Evolutionary conservation across 306 rosid genomes (phyloP), one percentile per base, ranked within the genome.

Genomic region (Vigna radiata): DNA sequence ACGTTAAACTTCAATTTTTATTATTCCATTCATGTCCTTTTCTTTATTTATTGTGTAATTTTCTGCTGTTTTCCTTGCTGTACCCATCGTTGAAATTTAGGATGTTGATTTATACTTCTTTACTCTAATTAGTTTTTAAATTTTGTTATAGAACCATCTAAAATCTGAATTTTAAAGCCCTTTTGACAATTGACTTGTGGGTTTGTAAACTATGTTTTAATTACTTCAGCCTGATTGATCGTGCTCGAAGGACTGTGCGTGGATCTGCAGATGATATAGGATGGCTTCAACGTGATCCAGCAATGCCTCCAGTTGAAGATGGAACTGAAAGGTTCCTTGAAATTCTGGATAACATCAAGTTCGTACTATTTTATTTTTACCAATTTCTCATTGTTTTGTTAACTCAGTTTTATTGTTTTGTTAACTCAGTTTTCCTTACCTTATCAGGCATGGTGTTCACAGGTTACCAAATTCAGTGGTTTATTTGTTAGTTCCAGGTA

Each of bases 211-310:
- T 70, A 68, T 83, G 54, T 52, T 79, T 71, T 72, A 68, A 25
- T 83, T 55, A 55, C 73, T 82, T 81, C 91, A 96, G 97, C 82
- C 89, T 96, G 74, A 78, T 91, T 79, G 91, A 92, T 15, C 87
- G 98, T 16, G 97, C 93, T 76, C 86, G 93, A 68, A 91, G 83
- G 86, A 96, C 98, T 67, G 94, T 96, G 33, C 93, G 84, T 50
- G 99, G 99, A 43, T 96, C 98, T 23, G 94, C 97, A 36, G 98
- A 91, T 84, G 99, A 96, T 82, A 92, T 96, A 77, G 99, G 99
- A 31, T 96, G 99, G 99, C 92, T 95, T 72, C 96, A 90, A 82
- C 87, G 80, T 79, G 94, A 89, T 87, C 83, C 91, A 0, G 91
- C 81, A 80, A 85, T 95, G 97, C 96, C 94, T 17, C 83, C 94